These are phyloP conservation scores for Parastagonospora nodorum DNA, from an alignment of 2,329 filamentous ascomycete species.

Conservation along the genomic window DNA sequence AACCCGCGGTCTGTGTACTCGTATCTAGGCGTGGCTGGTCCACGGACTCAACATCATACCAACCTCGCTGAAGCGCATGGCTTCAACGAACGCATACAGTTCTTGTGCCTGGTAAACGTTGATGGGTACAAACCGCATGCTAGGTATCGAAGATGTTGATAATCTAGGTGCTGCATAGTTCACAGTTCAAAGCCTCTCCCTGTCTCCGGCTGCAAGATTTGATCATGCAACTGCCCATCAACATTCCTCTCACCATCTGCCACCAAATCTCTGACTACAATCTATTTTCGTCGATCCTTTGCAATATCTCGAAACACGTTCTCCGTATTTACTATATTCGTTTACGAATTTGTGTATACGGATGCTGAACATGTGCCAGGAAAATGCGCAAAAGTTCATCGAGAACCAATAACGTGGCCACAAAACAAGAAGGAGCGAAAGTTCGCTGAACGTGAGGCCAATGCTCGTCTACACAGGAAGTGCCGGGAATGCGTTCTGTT, in stretches of 20 bases:
- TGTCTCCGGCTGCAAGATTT: too few species aligned
- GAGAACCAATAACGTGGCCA: slow-evolving; percentile 9
- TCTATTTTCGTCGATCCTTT: slow-evolving; percentile 18
- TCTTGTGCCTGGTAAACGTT: too few species aligned
- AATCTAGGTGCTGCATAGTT: neutral
- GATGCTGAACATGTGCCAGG: slow-evolving; percentile 12
- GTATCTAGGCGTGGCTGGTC: too few species aligned
- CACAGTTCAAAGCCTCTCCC: too few species aligned
- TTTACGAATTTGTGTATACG: neutral
- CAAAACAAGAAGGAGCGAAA: neutral
- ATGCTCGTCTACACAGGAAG: too few species aligned
- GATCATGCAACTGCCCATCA: too few species aligned
- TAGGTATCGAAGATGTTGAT: too few species aligned
- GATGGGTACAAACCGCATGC: too few species aligned
- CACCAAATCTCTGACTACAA: slow-evolving; percentile 14
- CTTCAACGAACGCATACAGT: too few species aligned
- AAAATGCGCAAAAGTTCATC: slow-evolving; percentile 9
- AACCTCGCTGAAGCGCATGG: too few species aligned
- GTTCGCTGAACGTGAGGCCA: neutral
- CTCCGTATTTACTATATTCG: too few species aligned
- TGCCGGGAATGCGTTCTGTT: neutral
- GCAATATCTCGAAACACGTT: slow-evolving; percentile 18
- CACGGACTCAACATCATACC: too few species aligned
- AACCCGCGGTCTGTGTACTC: neutral
- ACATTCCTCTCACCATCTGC: slow-evolving; percentile 25